phyloP scores from a whole-genome alignment of 2,329 filamentous ascomycete species.

The Scopulariopsis brevicaulis region DNA sequence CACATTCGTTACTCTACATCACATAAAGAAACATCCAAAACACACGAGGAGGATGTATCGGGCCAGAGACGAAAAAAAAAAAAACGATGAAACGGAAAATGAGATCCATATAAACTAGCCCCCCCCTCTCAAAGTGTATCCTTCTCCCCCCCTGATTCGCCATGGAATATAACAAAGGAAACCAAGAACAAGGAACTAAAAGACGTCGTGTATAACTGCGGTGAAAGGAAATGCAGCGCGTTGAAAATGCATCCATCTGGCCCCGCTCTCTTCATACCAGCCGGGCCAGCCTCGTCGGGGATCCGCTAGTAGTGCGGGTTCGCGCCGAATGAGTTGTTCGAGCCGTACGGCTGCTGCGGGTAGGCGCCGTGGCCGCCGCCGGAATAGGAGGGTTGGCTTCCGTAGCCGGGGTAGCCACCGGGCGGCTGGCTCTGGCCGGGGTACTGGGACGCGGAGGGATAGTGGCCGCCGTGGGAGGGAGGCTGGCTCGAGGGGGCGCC shows the following conservation, averaged over 20 bases:
- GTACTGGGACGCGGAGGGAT: conserved; percentile 10
- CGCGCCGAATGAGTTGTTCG: conserved; percentile 4
- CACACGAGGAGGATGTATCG: neutral
- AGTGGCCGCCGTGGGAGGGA: conserved; percentile 8
- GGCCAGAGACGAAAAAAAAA: neutral
- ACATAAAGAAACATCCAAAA: neutral
- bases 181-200: neutral
- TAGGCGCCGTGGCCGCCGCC: neutral
- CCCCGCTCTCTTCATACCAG: neutral
- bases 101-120: neutral
- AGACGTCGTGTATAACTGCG: neutral
- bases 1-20: neutral
- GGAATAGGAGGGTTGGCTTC: neutral
- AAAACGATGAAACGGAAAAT: neutral
- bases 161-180: neutral
- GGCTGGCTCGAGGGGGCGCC: conserved; percentile 4
- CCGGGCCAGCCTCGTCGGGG: neutral
- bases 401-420: conserved; percentile 7
- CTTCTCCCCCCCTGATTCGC: neutral
- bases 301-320: conserved; percentile 4
- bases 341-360: conserved; percentile 8
- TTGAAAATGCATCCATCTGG: neutral
- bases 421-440: conserved; percentile 11
- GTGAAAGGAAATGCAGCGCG: neutral
- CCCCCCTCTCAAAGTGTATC: too few species aligned